A percentile compares a stretch with the other conserved stretches of the same genome.
Evolutionary conservation across 257 asterid species (phyloP).

Genomic region (Knoxia roxburghii): DNA sequence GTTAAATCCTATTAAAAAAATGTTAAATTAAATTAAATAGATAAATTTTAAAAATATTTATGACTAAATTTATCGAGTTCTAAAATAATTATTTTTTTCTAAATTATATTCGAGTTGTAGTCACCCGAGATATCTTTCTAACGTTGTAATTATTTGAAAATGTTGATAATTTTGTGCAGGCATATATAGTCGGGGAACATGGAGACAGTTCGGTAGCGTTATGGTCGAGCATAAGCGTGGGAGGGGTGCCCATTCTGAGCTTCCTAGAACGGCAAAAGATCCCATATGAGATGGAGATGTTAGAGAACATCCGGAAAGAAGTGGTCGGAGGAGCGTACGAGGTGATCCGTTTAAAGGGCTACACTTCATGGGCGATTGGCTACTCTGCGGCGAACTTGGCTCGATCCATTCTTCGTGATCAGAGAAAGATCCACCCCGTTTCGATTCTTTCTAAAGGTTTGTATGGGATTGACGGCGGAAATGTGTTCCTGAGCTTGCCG

Average conservation of each 20-base stretch:
- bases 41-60: too few species aligned
- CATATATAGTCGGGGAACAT: conserved; percentile 86
- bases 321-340: conserved; percentile 79
- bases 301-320: conserved; percentile 59
- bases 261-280: conserved; percentile 63
- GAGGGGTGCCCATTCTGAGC: conserved; percentile 78
- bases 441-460: conserved; percentile 75
- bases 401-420: conserved; percentile 66
- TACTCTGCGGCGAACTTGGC: conserved; percentile 81
- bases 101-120: too few species aligned
- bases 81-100: too few species aligned
- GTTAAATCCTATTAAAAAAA: too few species aligned
- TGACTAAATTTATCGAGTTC: too few species aligned
- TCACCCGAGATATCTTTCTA: too few species aligned
- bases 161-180: conserved; percentile 27
- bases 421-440: conserved; percentile 75
- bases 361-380: conserved; percentile 96
- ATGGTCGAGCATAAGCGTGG: conserved; percentile 90
- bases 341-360: conserved; percentile 75
- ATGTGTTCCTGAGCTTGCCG: conserved; percentile 81
- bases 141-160: background rate
- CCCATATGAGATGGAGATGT: conserved; percentile 59
- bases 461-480: conserved; percentile 54
- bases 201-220: conserved; percentile 91
- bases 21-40: too few species aligned